Percentiles rank a stretch among this genome's conserved stretches.
These are phyloP conservation scores for Penicillium aurantiogriseum DNA, from an alignment of 2,329 filamentous ascomycete genomes.

Conservation along the genomic window DNA sequence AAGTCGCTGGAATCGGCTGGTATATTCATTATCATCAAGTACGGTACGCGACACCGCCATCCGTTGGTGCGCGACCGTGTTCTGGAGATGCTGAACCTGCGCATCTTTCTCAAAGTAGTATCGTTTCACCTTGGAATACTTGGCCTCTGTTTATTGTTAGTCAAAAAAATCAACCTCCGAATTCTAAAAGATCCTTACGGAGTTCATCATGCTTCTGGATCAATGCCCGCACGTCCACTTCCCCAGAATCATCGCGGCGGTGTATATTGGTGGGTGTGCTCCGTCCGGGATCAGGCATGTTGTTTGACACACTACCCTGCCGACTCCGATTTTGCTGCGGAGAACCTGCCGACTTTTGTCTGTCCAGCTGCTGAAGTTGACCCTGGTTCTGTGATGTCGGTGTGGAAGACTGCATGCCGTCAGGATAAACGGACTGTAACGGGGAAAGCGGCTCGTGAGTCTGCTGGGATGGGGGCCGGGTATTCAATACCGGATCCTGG, in stretches of 20 bases:
- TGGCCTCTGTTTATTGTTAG: constrained; percentile 63
- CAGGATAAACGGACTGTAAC: constrained; percentile 16
- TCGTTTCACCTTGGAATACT: constrained; percentile 97
- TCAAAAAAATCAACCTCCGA: background rate
- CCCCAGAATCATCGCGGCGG: constrained; percentile 41
- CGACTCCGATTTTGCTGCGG: constrained; percentile 19
- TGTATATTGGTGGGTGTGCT: constrained; percentile 45
- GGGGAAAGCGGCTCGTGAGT: constrained; percentile 22
- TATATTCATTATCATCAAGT: constrained; percentile 92
- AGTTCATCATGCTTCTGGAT: constrained; percentile 47
- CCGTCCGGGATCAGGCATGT: constrained; percentile 44
- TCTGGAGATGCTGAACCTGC: constrained; percentile 92
- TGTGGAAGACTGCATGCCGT: constrained; percentile 25
- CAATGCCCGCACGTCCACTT: constrained; percentile 47
- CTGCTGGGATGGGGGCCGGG: constrained; percentile 24
- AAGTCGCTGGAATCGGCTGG: constrained; percentile 81
- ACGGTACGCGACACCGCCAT: constrained; percentile 92
- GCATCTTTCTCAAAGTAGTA: constrained; percentile 92
- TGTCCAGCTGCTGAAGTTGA: constrained; percentile 9
- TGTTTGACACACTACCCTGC: constrained; percentile 25
- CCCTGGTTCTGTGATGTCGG: constrained; percentile 12
- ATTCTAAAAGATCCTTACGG: constrained; percentile 33
- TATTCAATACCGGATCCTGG: constrained; percentile 24
- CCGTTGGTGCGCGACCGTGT: constrained; percentile 93
- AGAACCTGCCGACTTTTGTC: constrained; percentile 14